Conservation (phyloP, 2,329 filamentous ascomycete species). For the Xylaria sp. region DNA sequence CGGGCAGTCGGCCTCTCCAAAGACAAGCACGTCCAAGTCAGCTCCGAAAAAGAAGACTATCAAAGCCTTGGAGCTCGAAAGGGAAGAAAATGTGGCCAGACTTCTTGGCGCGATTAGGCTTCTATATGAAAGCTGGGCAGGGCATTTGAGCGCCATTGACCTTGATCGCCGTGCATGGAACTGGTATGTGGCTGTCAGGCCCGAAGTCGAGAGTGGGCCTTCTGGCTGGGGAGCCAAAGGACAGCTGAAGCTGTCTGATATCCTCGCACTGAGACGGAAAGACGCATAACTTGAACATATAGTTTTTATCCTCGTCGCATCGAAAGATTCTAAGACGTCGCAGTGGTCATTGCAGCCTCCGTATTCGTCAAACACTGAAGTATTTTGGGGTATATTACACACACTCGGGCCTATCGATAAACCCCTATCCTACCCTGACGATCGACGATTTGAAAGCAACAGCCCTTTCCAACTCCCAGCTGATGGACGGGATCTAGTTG, state of each 20-base stretch:
- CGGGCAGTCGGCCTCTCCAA: constrained; percentile 28
- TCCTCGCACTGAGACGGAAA: constrained; percentile 68
- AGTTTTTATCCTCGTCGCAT: not conserved
- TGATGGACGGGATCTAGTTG: not conserved
- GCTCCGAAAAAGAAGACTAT: constrained; percentile 64
- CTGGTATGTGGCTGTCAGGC: constrained; percentile 83
- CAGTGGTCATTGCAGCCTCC: not conserved
- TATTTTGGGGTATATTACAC: constrained; percentile 1
- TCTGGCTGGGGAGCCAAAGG: constrained; percentile 89
- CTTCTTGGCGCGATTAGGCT: constrained; percentile 78
- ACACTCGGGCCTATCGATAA: not conserved
- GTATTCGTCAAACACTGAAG: too few species aligned
- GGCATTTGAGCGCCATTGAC: constrained; percentile 70
- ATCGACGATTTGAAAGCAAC: not conserved
- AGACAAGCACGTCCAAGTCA: constrained; percentile 35
- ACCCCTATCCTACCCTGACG: not conserved
- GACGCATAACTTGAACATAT: constrained; percentile 20
- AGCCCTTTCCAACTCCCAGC: constrained; percentile 6
- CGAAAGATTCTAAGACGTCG: not conserved
- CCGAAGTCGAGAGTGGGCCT: constrained; percentile 78
- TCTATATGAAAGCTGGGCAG: constrained; percentile 78
- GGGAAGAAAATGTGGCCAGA: constrained; percentile 74
- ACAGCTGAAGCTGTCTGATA: constrained; percentile 71
- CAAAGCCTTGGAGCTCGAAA: constrained; percentile 67
- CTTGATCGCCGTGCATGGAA: constrained; percentile 81